Percentiles rank a stretch among this genome's conserved stretches.
Conservation (phyloP, 352 stramenopile species). For the Pythium phragmitis region DNA sequence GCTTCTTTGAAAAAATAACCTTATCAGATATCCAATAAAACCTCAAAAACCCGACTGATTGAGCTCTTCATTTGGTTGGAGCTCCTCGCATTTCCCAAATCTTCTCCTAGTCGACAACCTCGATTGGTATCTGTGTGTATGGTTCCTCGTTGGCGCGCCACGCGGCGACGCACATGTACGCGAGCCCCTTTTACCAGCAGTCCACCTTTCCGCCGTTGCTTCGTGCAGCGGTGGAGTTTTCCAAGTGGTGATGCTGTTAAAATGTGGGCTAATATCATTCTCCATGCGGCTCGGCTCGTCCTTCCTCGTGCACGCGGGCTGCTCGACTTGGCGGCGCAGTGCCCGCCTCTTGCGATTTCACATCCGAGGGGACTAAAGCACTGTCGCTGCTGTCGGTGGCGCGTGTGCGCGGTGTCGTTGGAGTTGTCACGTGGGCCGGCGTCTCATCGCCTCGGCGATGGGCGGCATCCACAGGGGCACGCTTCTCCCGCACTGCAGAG, state of each 20-base stretch:
- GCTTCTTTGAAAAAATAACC: neutral
- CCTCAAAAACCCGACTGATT: neutral
- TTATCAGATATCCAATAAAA: neutral
- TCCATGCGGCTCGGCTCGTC: slow-evolving; percentile 25
- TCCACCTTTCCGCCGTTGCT: slow-evolving; percentile 30
- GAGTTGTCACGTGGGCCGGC: slow-evolving; percentile 4
- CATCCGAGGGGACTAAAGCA: slow-evolving; percentile 21
- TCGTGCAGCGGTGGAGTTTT: slow-evolving; percentile 2
- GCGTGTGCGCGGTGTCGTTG: slow-evolving; percentile 9
- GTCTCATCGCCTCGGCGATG: slow-evolving; percentile 1
- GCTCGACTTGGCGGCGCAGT: slow-evolving; percentile 27
- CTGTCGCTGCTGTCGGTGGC: slow-evolving; percentile 18
- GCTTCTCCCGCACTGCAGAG: slow-evolving; percentile 15
- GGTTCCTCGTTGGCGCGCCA: neutral
- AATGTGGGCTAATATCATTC: slow-evolving; percentile 62
- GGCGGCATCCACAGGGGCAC: neutral
- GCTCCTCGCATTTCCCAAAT: neutral
- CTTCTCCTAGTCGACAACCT: neutral
- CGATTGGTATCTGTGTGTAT: neutral
- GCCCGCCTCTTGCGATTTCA: slow-evolving; percentile 17
- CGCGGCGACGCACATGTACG: too few relatives aligned
- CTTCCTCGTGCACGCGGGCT: slow-evolving; percentile 24
- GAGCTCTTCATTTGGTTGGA: neutral
- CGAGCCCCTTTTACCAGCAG: slow-evolving; percentile 69
- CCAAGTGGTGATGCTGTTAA: slow-evolving; percentile 67